A percentile compares a stretch with the other conserved stretches of the same genome.
phyloP scores from a whole-genome alignment of 2,329 filamentous ascomycete genomes.

The Colletotrichum spaethianum region DNA sequence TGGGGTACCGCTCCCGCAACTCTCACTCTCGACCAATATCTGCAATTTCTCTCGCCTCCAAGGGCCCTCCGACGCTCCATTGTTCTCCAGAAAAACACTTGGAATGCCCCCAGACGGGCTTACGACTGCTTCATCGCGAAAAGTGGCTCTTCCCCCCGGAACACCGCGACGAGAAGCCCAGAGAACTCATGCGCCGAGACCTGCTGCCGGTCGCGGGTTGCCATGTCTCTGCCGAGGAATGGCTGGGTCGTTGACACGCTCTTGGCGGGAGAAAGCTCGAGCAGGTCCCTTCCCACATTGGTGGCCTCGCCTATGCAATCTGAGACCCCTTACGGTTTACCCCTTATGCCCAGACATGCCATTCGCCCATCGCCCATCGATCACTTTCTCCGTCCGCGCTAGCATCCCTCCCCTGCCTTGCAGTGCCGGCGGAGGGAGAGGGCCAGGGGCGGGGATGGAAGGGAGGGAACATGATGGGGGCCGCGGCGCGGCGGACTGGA shows the following conservation, averaged over 20 bases:
- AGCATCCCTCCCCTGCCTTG: not conserved
- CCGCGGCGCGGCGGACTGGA: constrained; percentile 30
- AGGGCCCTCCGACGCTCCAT: not conserved
- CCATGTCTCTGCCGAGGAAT: constrained; percentile 10
- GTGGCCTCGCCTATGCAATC: not conserved
- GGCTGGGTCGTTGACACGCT: constrained; percentile 23
- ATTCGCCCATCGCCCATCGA: constrained; percentile 4
- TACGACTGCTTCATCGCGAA: constrained; percentile 29
- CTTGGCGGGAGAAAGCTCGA: constrained; percentile 16
- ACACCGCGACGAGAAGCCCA: not conserved
- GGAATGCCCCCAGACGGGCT: constrained; percentile 7
- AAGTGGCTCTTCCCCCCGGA: constrained; percentile 1
- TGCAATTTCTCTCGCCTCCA: not conserved
- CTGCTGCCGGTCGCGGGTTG: constrained; percentile 26
- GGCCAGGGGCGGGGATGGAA: constrained; percentile 14
- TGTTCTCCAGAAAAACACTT: not conserved
- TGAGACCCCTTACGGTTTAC: constrained; percentile 4
- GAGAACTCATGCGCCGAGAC: constrained; percentile 37
- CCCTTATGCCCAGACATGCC: not conserved
- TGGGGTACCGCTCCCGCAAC: not conserved
- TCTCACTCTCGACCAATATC: constrained; percentile 4
- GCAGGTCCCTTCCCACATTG: not conserved
- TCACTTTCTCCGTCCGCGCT: not conserved
- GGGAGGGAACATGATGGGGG: constrained; percentile 16
- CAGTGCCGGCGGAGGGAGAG: constrained; percentile 20